Conservation (phyloP, 169 alveolate genomes). For the Plasmodium falciparum region DNA sequence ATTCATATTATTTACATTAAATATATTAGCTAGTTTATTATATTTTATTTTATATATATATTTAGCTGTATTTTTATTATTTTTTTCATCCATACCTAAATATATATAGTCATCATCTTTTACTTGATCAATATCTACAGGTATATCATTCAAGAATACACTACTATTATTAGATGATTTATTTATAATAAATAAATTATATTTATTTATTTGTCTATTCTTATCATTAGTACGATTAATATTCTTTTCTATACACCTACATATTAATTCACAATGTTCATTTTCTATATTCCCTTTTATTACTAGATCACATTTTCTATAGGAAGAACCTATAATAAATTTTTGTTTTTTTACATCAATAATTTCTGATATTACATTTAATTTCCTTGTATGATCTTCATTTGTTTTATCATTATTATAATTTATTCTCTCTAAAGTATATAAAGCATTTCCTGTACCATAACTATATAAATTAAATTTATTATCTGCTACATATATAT, state of each 20-base stretch:
- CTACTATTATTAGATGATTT: slow-evolving; percentile 41
- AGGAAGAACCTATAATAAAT: slow-evolving; percentile 62
- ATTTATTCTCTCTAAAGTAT: slow-evolving; percentile 51
- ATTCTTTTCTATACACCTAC: slow-evolving; percentile 64
- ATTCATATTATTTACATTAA: slow-evolving; percentile 43
- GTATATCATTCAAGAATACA: slow-evolving; percentile 13
- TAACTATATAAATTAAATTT: slow-evolving; percentile 45
- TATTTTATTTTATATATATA: slow-evolving; percentile 65
- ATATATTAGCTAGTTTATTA: slow-evolving; percentile 61
- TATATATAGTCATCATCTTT: slow-evolving; percentile 63
- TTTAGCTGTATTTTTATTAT: slow-evolving; percentile 45
- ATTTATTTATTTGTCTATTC: slow-evolving; percentile 66
- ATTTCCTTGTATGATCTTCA: slow-evolving; percentile 35
- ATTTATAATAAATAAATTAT: slow-evolving; percentile 65
- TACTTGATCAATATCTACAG: slow-evolving; percentile 59
- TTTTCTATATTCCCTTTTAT: slow-evolving; percentile 58
- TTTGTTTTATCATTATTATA: slow-evolving; percentile 28
- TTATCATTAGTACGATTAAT: slow-evolving; percentile 45
- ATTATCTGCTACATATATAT: slow-evolving; percentile 17
- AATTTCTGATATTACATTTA: slow-evolving; percentile 39
- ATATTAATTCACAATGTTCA: slow-evolving; percentile 66
- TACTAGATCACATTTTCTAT: slow-evolving; percentile 64
- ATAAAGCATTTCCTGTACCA: slow-evolving; percentile 43
- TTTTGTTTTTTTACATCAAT: slow-evolving; percentile 61
- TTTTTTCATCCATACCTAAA: slow-evolving; percentile 40